Base-by-base conservation (phyloP, 2,329 filamentous ascomycete genomes). In the Stemphylium lycopersici region DNA sequence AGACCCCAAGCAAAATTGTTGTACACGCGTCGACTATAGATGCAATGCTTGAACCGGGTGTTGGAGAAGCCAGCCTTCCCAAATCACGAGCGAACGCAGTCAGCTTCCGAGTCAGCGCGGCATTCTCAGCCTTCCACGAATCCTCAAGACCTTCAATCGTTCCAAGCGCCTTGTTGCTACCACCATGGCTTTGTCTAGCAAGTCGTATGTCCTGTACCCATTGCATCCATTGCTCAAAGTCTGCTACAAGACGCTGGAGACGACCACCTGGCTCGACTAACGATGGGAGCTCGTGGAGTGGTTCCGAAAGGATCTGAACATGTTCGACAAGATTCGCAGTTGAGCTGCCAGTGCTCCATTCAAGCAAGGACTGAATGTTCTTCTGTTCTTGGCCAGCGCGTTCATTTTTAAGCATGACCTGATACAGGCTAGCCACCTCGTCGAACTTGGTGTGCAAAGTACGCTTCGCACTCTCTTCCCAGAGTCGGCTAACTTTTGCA, bases 261-360 rank as follows among this genome's bases (percentile, higher is more conserved):
- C 74, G 69, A 6, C 74, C 75, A 16, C 69, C 69, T 20, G 62
- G 38, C 37, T 74, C 68, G 7, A 72, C 54, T 26, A 76, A 52
- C 2, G 66, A 66, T 13, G 69, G 71, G 13, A 76, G 62, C 48
- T 78, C 74, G 32, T 74, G 67, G 2, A 77, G 61, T 2, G 75
- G 68, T 4, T 62, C 67, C 0, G 70, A 75, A 3, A 78, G 65
- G 7, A 69, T 52, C 42, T 74, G 72, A 6, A 77, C 68, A 43
- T 75, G 65, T 48, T 74, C 69, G 12, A 68, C 64, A 1, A 77
- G 59, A 6, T 64, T 67, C 11, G 62, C 65, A 3, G 65, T 62
- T 31, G 65, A 61, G 22, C 57, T 65, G 13, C 61, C 61, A 31
- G 61, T 60, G 16, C 62, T 68, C 73, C 74, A 77, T 39, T 73